Evolutionary conservation across 441 rosid species (phyloP), one percentile per base, ranked within the genome.

Genomic region (Cnidoscolus chayamansa): DNA sequence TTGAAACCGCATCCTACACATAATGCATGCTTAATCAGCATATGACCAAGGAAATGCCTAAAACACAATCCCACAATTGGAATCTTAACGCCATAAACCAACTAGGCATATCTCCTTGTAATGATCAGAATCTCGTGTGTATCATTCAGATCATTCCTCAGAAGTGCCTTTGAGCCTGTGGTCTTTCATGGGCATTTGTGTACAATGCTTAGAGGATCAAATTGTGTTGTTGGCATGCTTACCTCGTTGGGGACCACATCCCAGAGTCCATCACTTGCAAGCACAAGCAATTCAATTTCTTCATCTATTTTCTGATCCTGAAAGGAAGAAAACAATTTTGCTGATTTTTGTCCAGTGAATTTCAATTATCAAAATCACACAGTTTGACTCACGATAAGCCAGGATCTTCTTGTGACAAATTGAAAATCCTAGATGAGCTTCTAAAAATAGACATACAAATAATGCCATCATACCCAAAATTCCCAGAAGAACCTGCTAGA

Each of bases 261-360:
- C 99, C 99, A 93, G 62, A 95, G 74, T 74, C 99, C 99, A 79
- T 93, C 99, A 79, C 97, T 96, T 60, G 97, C 98, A 72, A 93
- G 92, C 66, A 96, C 93, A 61, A 96, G 96, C 76, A 90, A 75
- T 76, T 93, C 97, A 7, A 88, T 70, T 67, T 90, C 97, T 61
- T 89, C 84, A 71, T 90, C 90, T 67, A 96, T 70, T 79, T 84
- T 86, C 79, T 81, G 84, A 64, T 93, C 98, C 99, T 96, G 88
- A 45, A 55, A 0, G 66, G 7, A 77, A 56, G 58, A 32, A 37
- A 12, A 67, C 31, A 72, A 64, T 25, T n/a, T 68, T 49, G 59
- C 53, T 49, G 65, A 82, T 58, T 70, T 20, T 63, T 53, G 65
- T 66, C 31, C 67, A 17, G 9, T 68, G 56, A 45, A 49, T 16